Evolutionary conservation across 495 filamentous ascomycete species (phyloP).

Genomic region (Lasiosphaeria hispida): DNA sequence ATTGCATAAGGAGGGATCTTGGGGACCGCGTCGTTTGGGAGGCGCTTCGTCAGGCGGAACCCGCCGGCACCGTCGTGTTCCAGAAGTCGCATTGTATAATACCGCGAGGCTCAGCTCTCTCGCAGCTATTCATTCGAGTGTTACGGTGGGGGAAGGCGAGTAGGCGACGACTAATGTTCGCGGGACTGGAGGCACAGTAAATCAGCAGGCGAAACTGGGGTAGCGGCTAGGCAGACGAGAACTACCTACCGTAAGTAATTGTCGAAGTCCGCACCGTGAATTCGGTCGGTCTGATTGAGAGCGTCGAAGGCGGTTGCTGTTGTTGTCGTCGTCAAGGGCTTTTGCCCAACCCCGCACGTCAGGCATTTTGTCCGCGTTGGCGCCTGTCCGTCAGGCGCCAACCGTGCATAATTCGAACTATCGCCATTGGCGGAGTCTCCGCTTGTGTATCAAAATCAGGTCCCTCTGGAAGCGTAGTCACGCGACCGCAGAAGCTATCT

Average conservation of each 20-base stretch:
- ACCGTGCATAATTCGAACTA: constrained; percentile 8
- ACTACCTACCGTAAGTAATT: constrained; percentile 1
- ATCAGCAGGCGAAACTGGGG: constrained; percentile 6
- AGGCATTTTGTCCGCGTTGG: constrained; percentile 9
- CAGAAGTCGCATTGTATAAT: not conserved
- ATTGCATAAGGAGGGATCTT: constrained; percentile 6
- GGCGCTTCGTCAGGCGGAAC: constrained; percentile 2
- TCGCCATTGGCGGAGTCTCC: not conserved
- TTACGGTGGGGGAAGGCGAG: constrained; percentile 4
- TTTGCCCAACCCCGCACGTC: constrained; percentile 13
- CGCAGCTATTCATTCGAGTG: constrained; percentile 1
- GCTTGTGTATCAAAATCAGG: not conserved
- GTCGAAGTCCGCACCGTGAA: constrained; percentile 7
- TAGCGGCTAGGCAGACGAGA: constrained; percentile 2
- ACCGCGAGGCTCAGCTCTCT: not conserved
- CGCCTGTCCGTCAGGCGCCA: not conserved
- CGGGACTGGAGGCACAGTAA: not conserved
- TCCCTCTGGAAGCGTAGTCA: too few relatives aligned
- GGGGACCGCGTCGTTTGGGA: not conserved
- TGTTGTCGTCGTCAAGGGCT: constrained; percentile 3
- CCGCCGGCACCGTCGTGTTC: too few relatives aligned
- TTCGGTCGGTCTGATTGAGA: constrained; percentile 7
- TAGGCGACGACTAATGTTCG: not conserved
- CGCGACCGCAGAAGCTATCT: constrained; percentile 9
- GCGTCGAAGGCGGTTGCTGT: not conserved